Base-by-base conservation (phyloP, 2,329 filamentous ascomycete species). In the Stachybotrys elegans region DNA sequence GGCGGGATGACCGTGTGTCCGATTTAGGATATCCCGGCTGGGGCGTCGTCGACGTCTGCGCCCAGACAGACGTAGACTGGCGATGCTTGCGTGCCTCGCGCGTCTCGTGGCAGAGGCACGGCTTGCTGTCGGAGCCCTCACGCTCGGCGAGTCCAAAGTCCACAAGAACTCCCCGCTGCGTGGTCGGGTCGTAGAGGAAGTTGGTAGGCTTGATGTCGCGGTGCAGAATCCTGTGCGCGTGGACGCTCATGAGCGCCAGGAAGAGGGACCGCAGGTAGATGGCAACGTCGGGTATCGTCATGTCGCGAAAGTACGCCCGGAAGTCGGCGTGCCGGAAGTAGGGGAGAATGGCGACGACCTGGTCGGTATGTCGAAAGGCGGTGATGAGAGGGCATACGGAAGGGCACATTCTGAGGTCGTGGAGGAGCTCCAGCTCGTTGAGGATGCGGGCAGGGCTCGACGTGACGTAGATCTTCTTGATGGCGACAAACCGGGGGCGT, bases 391-490 rank as follows among this genome's bases (percentile, higher is more conserved):
- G 92, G 55, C 93, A 97, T 21, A 98, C 91, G 2, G 88, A 89
- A 31, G 81, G 77, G 47, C 86, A 95, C 45, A 86, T 80, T 40
- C 86, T 81, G 8, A 98, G 78, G 60, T 95, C 90, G 61, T 95
- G 83, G 19, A 98, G 79, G 19, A 98, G 77, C 57, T 97, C 92
- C 16, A 98, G 82, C 67, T 98, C 93, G 68, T 98, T 98, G 60
- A 95, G 81, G 55, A 98, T 97, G 37, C 93, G 87, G 22, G 84
- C 77, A 0, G 93, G 93, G 53, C 90, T 96, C 50, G 91, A 96
- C 1, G 94, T 98, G 51, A 97, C 93, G 65, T 98, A 98, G 55
- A 98, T 98, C 71, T 98, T 98, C 71, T 98, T 98, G 66, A 98
- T 88, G 17, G 94, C 93, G 49, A 98, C 94, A 59, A 85, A 97